Base-by-base conservation (phyloP, 192 early-diverging fungal species). In the Entophlyctis helioformis region DNA sequence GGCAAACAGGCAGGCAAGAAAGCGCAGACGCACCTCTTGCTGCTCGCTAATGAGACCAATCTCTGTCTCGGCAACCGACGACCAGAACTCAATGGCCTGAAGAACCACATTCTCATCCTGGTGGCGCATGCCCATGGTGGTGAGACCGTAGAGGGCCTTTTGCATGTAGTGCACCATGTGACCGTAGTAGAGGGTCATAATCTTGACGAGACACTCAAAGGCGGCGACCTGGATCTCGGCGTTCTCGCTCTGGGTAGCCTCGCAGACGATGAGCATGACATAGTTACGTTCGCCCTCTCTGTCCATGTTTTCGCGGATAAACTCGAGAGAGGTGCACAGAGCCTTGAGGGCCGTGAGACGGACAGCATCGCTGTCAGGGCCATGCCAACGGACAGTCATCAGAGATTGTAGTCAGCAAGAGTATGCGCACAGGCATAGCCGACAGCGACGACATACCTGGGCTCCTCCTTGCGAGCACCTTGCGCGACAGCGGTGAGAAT, bases 61-160 rank as follows among this genome's bases (percentile, higher is more conserved):
- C 59, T 98, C 96, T 50, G 84, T 85, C 51, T 99, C 96, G 54
- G 89, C 95, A 22, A 99, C 82, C 25, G 94, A 96, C 9, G 91
- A 94, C 96, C 96, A 99, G 60, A 99, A 99, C 69, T 99, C 96
- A 50, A 99, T 83, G 36, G 94, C 95, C 60, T 99, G 96, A 53
- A 92, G 63, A 13, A 84, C 91, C 25, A 99, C 89, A 18, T 81
- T 80, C 40, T 88, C 82, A 42, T 87, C 81, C 34, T 85, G 83
- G 47, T 80, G 69, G 52, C 84, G 86, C 91, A 99, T 95, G 13
- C 91, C 93, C 39, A 75, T 65, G 16, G 96, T 71, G 20, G 92
- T 96, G 33, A 99, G 72, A 18, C 85, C 87, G 54, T 78, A 86
- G 38, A 99, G 72, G 4, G 96, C 94, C 69, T 93, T 85, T 50